phyloP scores from a whole-genome alignment of 192 early-diverging fungal genomes.

The Coemansia sp. region DNA sequence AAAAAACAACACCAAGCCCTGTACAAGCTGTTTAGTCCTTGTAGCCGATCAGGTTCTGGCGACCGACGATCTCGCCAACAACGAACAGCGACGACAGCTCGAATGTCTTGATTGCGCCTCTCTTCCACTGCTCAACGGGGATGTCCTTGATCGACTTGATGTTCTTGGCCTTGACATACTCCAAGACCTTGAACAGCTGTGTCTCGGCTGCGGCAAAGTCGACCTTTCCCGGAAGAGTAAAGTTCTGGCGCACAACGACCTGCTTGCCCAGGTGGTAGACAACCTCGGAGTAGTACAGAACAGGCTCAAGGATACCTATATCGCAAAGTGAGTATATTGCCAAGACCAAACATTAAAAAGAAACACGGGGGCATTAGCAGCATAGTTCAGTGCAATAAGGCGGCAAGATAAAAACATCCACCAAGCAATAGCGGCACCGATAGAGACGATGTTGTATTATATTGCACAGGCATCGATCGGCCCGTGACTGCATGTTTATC shows the following conservation, averaged over 20 bases:
- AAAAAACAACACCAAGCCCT: background rate
- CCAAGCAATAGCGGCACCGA: too few species aligned
- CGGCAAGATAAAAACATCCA: background rate
- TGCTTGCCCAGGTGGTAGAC: slow-evolving; percentile 49
- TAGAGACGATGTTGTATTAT: too few species aligned
- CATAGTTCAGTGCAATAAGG: too few species aligned
- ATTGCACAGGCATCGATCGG: too few species aligned
- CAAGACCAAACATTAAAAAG: too few species aligned
- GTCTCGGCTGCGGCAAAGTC: slow-evolving; percentile 48
- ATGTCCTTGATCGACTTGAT: slow-evolving; percentile 49
- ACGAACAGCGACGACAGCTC: slow-evolving; percentile 51
- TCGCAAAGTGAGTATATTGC: background rate
- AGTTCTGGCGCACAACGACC: slow-evolving; percentile 41
- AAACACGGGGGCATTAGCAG: too few species aligned
- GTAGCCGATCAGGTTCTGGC: slow-evolving; percentile 50
- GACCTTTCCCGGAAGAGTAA: slow-evolving; percentile 43
- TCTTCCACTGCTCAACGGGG: slow-evolving; percentile 44
- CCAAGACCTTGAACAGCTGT: slow-evolving; percentile 52
- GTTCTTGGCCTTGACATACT: slow-evolving; percentile 42
- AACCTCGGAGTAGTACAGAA: slow-evolving; percentile 51
- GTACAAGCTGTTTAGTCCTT: slow-evolving; percentile 36
- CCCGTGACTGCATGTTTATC: too few species aligned
- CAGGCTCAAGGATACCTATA: slow-evolving; percentile 33
- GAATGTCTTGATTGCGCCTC: slow-evolving; percentile 48
- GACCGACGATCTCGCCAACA: slow-evolving; percentile 45